Evolutionary conservation across 2,329 filamentous ascomycete genomes (phyloP), one percentile per base, ranked within the genome.

Genomic region (Alternaria sp.): DNA sequence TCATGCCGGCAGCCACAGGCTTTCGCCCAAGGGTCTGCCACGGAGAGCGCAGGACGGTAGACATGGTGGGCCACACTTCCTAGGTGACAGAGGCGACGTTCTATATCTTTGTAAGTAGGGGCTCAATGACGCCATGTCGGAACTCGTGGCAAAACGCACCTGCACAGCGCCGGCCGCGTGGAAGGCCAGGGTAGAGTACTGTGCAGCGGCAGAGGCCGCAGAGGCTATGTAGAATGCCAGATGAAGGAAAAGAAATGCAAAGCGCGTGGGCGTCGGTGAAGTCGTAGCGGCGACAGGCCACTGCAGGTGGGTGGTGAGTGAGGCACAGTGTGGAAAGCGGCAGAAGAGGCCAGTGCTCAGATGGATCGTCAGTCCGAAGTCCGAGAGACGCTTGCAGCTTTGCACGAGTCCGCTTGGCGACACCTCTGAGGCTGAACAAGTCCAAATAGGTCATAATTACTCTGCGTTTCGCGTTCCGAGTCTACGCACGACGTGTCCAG

Each of bases 141-240:
- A 46, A 45, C 54, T 51, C 65, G 73, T 74, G 70, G 72, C 73
- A 64, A 68, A 61, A 71, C 81, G 68, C 72, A 84, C 82, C 68
- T 81, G 80, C 62, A 81, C 71, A 62, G 77, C 77, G 66, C 81
- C 73, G 63, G 82, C 78, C 67, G 79, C 76, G 72, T 82, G 81
- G 68, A 84, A 82, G 72, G 82, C 82, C 83, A 84, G 85, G 70
- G 60, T 79, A 67, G 61, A 36, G 29, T 53, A 50, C 39, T 57
- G 23, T 40, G 51, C 34, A 57, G 74, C 74, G 74, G 74, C 73
- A 65, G 61, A 56, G 55, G 73, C 74, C 74, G 74, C 74, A 51
- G 44, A 49, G 58, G 28, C 40, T 39, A 54, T 56, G 41, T 51
- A 42, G 53, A 60, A 44, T 58, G 63, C 66, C 69, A 66, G 65